Percentiles rank a stretch among this genome's conserved stretches.
phyloP scores from a whole-genome alignment of 495 filamentous ascomycete species.

The Penicilliopsis zonata region DNA sequence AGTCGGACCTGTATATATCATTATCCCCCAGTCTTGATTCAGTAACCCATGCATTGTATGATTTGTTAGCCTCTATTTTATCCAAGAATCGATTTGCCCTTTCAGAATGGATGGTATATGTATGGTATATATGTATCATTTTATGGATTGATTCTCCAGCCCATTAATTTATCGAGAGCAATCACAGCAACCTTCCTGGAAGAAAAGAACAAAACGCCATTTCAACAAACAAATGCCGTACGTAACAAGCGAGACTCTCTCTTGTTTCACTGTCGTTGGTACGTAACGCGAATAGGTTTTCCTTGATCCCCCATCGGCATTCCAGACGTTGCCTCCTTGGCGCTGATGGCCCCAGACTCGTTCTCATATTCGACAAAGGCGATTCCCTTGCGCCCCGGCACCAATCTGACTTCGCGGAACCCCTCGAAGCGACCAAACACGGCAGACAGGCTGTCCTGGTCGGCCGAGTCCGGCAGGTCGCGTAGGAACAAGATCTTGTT shows the following conservation, averaged over 20 bases:
- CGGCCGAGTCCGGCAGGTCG: constrained; percentile 79
- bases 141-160: constrained; percentile 1
- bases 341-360: constrained; percentile 79
- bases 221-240: constrained; percentile 1
- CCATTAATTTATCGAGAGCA: background rate
- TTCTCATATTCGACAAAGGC: constrained; percentile 95
- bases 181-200: constrained; percentile 10
- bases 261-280: constrained; percentile 63
- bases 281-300: constrained; percentile 70
- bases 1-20: too few species aligned
- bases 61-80: too few species aligned
- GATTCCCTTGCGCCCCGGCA: constrained; percentile 79
- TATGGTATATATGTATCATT: too few species aligned
- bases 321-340: constrained; percentile 90
- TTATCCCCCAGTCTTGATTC: too few species aligned
- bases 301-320: constrained; percentile 67
- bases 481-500: constrained; percentile 97
- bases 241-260: constrained; percentile 3
- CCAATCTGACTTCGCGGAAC: constrained; percentile 83
- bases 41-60: constrained; percentile 15
- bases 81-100: too few species aligned
- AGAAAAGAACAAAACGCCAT: constrained; percentile 1
- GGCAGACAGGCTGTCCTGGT: constrained; percentile 61
- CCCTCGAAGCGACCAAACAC: constrained; percentile 89
- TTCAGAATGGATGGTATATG: background rate